Conservation (phyloP, 2,329 filamentous ascomycete species). For the Raffaelea albimanens region DNA sequence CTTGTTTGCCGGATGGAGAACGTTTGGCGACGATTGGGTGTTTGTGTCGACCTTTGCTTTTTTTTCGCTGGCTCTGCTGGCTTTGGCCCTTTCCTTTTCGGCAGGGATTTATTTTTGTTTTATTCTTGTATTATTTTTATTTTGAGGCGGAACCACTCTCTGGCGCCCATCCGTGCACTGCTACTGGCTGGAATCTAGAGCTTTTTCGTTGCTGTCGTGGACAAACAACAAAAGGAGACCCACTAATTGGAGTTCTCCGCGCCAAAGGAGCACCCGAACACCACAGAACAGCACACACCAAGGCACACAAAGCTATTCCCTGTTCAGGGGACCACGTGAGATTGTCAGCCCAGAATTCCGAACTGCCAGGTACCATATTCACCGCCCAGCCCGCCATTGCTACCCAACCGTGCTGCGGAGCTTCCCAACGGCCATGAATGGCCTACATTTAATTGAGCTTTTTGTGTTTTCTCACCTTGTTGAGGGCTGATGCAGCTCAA, state of each 20-base stretch:
- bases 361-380: no score
- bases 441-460: no score
- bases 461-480: no score
- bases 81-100: constrained; percentile 6
- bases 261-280: constrained; percentile 1
- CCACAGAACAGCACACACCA: no score
- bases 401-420: no score
- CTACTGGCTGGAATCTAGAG: neutral
- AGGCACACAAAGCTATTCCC: constrained; percentile 5
- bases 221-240: neutral
- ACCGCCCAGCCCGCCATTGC: neutral
- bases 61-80: no score
- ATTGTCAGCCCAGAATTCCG: neutral
- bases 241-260: neutral
- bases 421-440: no score
- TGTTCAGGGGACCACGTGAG: constrained; percentile 5
- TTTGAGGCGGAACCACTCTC: constrained; percentile 5
- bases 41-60: constrained; percentile 9
- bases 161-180: neutral
- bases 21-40: constrained; percentile 8
- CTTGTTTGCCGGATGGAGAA: neutral
- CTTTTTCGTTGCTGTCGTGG: constrained; percentile 2
- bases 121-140: constrained; percentile 6
- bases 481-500: no score
- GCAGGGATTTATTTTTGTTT: constrained; percentile 9